phyloP scores from a whole-genome alignment of 352 stramenopile species.

The Globisporangium megalacanthum region DNA sequence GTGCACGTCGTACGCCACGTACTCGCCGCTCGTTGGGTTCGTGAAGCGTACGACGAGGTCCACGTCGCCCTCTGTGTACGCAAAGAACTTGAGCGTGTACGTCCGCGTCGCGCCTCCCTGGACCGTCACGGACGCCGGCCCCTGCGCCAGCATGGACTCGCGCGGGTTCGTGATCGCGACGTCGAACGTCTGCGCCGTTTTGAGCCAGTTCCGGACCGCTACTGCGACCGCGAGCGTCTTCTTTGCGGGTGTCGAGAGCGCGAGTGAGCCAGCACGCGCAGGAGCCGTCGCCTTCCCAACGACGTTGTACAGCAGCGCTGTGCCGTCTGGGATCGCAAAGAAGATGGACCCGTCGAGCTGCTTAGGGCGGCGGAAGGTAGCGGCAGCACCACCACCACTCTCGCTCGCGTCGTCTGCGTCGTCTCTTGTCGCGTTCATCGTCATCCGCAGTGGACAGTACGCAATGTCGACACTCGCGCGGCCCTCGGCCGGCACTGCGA shows the following conservation, averaged over 20 bases:
- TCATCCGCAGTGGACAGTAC: slow-evolving; percentile 88
- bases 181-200: slow-evolving; percentile 63
- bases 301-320: slow-evolving; percentile 84
- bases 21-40: slow-evolving; percentile 82
- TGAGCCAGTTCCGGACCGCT: slow-evolving; percentile 88
- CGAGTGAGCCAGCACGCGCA: slow-evolving; percentile 26
- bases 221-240: slow-evolving; percentile 65
- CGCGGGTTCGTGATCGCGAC: slow-evolving; percentile 55
- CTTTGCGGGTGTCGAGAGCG: slow-evolving; percentile 71
- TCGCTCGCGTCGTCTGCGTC: slow-evolving; percentile 15
- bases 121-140: slow-evolving; percentile 63
- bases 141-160: slow-evolving; percentile 56
- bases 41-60: slow-evolving; percentile 68
- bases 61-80: slow-evolving; percentile 72
- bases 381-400: neutral
- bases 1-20: slow-evolving; percentile 60
- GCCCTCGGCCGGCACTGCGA: slow-evolving; percentile 72
- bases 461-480: slow-evolving; percentile 56
- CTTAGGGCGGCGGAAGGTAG: slow-evolving; percentile 25
- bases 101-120: slow-evolving; percentile 43
- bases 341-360: slow-evolving; percentile 84
- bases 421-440: slow-evolving; percentile 8
- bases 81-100: slow-evolving; percentile 88
- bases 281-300: slow-evolving; percentile 67
- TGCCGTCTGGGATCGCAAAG: slow-evolving; percentile 87